Conservation (phyloP, 345 rosid genomes). For the Euphorbia peplus region DNA sequence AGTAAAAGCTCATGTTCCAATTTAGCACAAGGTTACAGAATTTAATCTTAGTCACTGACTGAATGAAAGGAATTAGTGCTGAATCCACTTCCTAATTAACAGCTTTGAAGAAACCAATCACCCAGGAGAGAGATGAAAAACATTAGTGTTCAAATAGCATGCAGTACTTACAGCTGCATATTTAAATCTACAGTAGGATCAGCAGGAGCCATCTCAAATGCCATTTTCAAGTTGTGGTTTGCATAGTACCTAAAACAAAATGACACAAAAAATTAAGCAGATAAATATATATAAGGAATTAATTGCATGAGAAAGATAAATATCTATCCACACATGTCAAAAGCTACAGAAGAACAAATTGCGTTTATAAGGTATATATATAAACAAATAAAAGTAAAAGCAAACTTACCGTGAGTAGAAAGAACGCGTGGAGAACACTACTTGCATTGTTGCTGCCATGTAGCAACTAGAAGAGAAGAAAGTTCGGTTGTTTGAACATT, state of each 20-base stretch:
- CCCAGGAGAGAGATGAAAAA: background rate
- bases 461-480: slow-evolving; percentile 71
- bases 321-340: background rate
- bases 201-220: slow-evolving; percentile 86
- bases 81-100: background rate
- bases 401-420: slow-evolving; percentile 62
- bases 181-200: slow-evolving; percentile 96
- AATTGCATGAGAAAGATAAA: background rate
- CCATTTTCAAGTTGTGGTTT: slow-evolving; percentile 65
- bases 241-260: slow-evolving; percentile 54
- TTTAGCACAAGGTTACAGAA: background rate
- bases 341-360: background rate
- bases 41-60: background rate
- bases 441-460: slow-evolving; percentile 99
- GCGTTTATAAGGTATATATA: background rate
- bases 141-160: background rate
- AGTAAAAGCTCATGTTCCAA: background rate
- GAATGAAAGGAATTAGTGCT: background rate
- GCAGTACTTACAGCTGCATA: slow-evolving; percentile 80
- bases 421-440: slow-evolving; percentile 67
- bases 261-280: slow-evolving; percentile 14
- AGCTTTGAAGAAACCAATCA: background rate
- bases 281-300: slow-evolving; percentile 12
- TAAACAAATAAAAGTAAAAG: slow-evolving; percentile 7
- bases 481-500: slow-evolving; percentile 25